Percentiles rank a stretch among this genome's conserved stretches.
Conservation (phyloP, 225 moss, liverwort and hornwort species). For the Rhytidiadelphus loreus region DNA sequence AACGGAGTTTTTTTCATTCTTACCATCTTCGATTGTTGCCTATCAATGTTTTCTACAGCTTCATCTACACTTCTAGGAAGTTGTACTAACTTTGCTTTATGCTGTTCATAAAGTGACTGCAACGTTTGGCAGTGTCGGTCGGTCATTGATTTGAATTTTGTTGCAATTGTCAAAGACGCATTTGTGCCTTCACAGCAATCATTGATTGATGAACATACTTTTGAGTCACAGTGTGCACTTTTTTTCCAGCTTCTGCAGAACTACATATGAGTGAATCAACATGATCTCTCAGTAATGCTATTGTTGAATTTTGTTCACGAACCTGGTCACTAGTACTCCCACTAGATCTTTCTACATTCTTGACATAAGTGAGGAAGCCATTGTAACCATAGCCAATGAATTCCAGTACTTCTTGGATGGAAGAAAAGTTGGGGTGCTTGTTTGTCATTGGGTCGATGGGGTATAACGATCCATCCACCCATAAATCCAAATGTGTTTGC, state of each 20-base stretch:
- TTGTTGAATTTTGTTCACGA: fast-evolving
- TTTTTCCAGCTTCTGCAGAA: too few relatives aligned
- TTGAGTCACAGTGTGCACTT: too few relatives aligned
- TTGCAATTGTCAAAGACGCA: too few relatives aligned
- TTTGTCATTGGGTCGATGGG: not conserved
- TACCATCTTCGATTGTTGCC: fast-evolving
- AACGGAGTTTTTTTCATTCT: not conserved
- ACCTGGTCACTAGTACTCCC: fast-evolving
- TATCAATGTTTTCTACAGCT: fast-evolving
- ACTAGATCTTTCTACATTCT: not conserved
- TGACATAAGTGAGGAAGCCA: not conserved
- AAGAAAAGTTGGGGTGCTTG: too few relatives aligned
- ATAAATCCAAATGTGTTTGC: not conserved
- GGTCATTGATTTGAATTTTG: too few relatives aligned
- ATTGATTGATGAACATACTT: too few relatives aligned
- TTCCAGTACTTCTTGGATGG: fast-evolving
- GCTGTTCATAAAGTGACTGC: fast-evolving
- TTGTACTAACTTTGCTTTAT: too few relatives aligned
- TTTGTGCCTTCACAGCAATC: too few relatives aligned
- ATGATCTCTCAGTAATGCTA: too few relatives aligned
- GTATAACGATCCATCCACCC: not conserved
- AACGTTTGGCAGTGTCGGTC: too few relatives aligned
- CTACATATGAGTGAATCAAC: too few relatives aligned
- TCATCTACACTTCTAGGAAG: fast-evolving
- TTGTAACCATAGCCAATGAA: too few relatives aligned